Base-by-base conservation (phyloP, 805 yeast genomes). In the Lipomyces starkeyi region DNA sequence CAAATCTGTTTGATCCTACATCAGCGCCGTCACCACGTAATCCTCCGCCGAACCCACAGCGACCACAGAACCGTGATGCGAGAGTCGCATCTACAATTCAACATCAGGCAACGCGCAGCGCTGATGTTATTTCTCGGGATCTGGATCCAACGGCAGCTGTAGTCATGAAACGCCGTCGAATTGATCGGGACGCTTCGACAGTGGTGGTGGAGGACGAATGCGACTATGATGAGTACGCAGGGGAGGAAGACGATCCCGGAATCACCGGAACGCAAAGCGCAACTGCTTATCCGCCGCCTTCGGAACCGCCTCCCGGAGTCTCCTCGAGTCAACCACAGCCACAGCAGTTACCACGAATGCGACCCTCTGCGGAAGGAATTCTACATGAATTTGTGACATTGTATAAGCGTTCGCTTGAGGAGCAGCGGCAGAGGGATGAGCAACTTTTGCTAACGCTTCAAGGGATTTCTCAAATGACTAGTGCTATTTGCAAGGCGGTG, bases 401-500 rank as follows among this genome's bases (percentile, higher is more conserved):
- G 22, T 62, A 63, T 56, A 62, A 59, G 32, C 64, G 53, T 60
- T 43, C 65, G 6, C 49, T 58, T 52, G 66, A 59, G 13, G 69
- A 59, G 14, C 69, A 66, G 54, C 49, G 55, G 32, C 63, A 35
- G n/a, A 57, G 66, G 9, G 66, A 66, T 52, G 69, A 66, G 58
- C 64, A 56, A 40, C 53, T 66, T 11, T 43, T 66, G 37, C 20
- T 13, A 17, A 11, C 62, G 13, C 59, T 66, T 25, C 47, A 59
- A 22, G 32, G 59, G 25, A 62, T 66, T n/a, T 61, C 65, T 7
- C 53, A 32, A 32, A 61, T 65, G 69, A 62, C 67, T 7, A 60
- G 35, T 20, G 22, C 52, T 25, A 35, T 63, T 9, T 63, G 66
- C 29, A 62, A 63, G 43, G 62, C 17, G 9, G 29, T 53, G 32